Percentiles rank a stretch among this genome's conserved stretches.
phyloP scores from a whole-genome alignment of 208 protist genomes.

The Leishmania amazonensis region DNA sequence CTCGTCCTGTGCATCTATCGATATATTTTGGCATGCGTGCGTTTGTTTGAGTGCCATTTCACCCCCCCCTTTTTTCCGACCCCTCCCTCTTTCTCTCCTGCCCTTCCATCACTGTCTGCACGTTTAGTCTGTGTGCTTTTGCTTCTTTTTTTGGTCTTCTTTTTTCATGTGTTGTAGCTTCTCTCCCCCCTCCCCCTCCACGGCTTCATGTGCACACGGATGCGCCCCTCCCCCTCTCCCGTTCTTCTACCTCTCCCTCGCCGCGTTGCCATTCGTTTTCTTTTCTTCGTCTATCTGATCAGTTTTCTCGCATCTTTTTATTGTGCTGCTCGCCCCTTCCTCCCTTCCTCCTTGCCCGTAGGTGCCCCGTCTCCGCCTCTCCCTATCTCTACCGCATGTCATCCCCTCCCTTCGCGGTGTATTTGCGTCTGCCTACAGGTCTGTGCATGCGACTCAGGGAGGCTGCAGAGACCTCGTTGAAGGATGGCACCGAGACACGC shows the following conservation, averaged over 20 bases:
- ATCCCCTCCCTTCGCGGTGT: background rate
- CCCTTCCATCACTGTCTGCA: background rate
- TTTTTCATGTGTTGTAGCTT: background rate
- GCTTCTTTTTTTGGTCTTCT: too few species aligned
- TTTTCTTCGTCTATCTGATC: background rate
- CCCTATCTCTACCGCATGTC: background rate
- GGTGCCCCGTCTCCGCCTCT: background rate
- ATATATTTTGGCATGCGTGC: background rate
- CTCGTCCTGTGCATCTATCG: background rate
- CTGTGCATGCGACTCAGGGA: background rate
- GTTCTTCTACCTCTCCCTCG: background rate
- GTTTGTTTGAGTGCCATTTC: background rate
- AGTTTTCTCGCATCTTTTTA: background rate
- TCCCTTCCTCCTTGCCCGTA: background rate
- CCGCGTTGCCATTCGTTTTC: background rate
- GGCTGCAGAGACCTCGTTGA: background rate
- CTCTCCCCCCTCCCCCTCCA: background rate
- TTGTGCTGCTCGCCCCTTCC: background rate
- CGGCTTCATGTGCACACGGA: background rate
- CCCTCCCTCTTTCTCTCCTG: background rate
- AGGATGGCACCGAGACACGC: background rate
- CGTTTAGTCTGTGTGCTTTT: background rate
- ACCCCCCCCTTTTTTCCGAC: conserved; percentile 1
- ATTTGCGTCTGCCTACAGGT: background rate
- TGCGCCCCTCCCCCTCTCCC: background rate